Base-by-base conservation (phyloP, 2,329 filamentous ascomycete genomes). In the Trichothecium sympodiale region DNA sequence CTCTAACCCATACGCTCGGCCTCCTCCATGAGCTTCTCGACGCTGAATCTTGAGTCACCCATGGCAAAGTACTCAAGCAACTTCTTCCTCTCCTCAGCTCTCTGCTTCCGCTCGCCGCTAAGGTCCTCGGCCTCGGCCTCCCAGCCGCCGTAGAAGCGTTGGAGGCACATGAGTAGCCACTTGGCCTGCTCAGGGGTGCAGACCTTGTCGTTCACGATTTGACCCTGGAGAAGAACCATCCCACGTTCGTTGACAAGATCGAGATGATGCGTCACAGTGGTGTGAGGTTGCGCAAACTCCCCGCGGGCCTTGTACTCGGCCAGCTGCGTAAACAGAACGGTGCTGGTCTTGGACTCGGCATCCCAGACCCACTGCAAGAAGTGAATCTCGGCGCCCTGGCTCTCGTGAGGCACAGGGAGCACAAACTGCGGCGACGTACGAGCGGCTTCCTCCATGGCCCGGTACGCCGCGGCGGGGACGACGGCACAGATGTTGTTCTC, bases 311-410 rank as follows among this genome's bases (percentile, higher is more conserved):
- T 95, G 65, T 83, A 98, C 55, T 95, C 86, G 13, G 85, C 89
- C 23, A 98, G 70, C 52, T 91, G 83, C 1, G 91, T 98, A 62
- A 98, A 96, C 25, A 98, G 77, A 5, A 96, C 80, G 0, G 82
- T 85, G 40, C 73, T 75, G 4, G 77, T 80, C 41, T 70, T 62
- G 14, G 69, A 71, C 38, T 64, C 63, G 16, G 59, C 62, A 41
- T 94, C 88, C 59, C 94, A 95, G 0, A 83, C 83, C 86, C 93
- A 98, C 60, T 98, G 89, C 42, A 98, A 61, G 58, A 94, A 94
- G 61, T 98, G 91, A 31, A 98, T 87, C 59, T 96, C 91, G 32
- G 87, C 85, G 35, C 84, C 85, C 45, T 67, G 66, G 17, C 58
- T 62, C 32, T 62, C 61, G 58, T 73, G 83, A 45, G 83, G 83